Evolutionary conservation across 1,139 yeast genomes (phyloP).

Genomic region (Wickerhamomyces sp.): DNA sequence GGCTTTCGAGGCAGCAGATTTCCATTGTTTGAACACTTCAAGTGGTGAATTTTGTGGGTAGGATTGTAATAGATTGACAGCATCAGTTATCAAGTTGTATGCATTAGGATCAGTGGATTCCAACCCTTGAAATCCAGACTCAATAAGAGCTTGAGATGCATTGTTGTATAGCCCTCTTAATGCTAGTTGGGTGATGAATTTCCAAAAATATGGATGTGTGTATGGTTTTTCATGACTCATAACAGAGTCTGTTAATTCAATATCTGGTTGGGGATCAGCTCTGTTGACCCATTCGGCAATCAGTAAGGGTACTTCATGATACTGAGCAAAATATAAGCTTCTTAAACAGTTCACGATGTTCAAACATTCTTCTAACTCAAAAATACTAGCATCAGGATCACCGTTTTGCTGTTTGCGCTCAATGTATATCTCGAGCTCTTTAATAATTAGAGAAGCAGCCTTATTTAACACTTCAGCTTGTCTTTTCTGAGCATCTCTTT

Average conservation of each 20-base stretch:
- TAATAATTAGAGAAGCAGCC: constrained; percentile 30
- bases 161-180: constrained; percentile 60
- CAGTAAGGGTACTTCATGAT: constrained; percentile 38
- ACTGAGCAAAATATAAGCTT: constrained; percentile 46
- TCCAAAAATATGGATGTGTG: constrained; percentile 61
- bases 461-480: constrained; percentile 30
- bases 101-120: constrained; percentile 28
- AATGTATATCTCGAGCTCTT: constrained; percentile 31
- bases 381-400: constrained; percentile 23
- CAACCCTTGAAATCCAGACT: constrained; percentile 35
- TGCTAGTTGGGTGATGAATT: constrained; percentile 49
- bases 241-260: constrained; percentile 42
- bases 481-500: constrained; percentile 26
- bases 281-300: constrained; percentile 57
- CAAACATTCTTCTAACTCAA: constrained; percentile 42
- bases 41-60: constrained; percentile 29
- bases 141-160: constrained; percentile 44
- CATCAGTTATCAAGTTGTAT: constrained; percentile 42
- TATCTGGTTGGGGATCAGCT: constrained; percentile 56
- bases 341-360: constrained; percentile 54
- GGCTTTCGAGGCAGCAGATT: constrained; percentile 24
- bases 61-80: constrained; percentile 30
- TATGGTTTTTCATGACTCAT: constrained; percentile 39
- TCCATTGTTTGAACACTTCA: constrained; percentile 32
- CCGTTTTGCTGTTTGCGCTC: constrained; percentile 19